A percentile compares a stretch with the other conserved stretches of the same genome.
Evolutionary conservation across 371 early-diverging fungal species (phyloP).

Genomic region (Mortierella sp.): DNA sequence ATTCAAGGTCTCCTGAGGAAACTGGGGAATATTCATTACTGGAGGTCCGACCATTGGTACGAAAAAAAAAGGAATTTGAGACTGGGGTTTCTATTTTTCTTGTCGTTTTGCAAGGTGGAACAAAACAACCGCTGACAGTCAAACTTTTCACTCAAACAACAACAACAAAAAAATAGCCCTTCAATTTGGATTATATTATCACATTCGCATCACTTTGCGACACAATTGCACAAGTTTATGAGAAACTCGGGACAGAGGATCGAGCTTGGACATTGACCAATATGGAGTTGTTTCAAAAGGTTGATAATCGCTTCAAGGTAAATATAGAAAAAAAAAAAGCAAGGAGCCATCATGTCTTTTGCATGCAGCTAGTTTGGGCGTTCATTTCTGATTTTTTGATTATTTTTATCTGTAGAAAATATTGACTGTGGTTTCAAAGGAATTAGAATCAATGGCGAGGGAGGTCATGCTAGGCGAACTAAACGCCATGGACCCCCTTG

Average conservation of each 20-base stretch:
- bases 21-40: constrained; percentile 48
- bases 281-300: constrained; percentile 44
- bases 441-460: constrained; percentile 42
- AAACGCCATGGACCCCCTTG: constrained; percentile 49
- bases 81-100: neutral
- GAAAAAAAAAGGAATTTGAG: neutral
- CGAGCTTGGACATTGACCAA: constrained; percentile 29
- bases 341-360: neutral
- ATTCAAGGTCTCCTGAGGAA: constrained; percentile 34
- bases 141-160: neutral
- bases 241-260: constrained; percentile 25
- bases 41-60: constrained; percentile 51
- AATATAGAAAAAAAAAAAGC: neutral
- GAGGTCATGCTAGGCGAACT: constrained; percentile 44
- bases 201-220: constrained; percentile 54
- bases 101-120: neutral
- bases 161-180: constrained; percentile 24
- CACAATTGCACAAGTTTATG: constrained; percentile 46
- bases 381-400: neutral
- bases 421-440: constrained; percentile 37
- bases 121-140: no score
- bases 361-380: no score
- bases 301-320: constrained; percentile 53
- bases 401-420: constrained; percentile 38
- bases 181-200: constrained; percentile 44